Percentiles rank a stretch among this genome's conserved stretches.
Conservation (phyloP, 2,329 filamentous ascomycete species). For the Zymoseptoria crescenta region DNA sequence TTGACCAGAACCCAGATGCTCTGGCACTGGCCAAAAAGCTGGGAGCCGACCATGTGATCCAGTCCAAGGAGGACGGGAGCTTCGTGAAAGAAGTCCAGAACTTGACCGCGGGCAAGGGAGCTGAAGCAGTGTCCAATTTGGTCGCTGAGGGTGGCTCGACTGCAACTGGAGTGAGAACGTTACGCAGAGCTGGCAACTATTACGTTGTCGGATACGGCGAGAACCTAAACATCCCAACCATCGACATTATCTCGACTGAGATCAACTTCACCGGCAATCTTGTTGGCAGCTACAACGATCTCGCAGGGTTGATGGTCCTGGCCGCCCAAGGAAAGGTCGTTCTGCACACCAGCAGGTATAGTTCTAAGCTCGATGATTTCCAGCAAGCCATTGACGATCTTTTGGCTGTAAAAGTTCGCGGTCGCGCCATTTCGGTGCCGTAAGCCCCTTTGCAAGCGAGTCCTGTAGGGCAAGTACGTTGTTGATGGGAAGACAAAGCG, state of each 20-base stretch:
- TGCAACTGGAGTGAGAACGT: conserved; percentile 20
- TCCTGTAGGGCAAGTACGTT: background rate
- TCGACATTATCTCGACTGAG: conserved; percentile 22
- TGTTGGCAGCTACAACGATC: conserved; percentile 19
- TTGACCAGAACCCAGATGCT: conserved; percentile 19
- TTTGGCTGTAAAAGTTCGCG: conserved; percentile 16
- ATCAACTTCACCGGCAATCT: conserved; percentile 23
- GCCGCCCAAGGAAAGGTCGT: conserved; percentile 21
- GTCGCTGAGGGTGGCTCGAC: conserved; percentile 22
- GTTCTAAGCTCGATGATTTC: conserved; percentile 22
- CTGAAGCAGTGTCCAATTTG: conserved; percentile 22
- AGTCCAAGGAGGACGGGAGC: conserved; percentile 11
- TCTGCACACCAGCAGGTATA: conserved; percentile 20
- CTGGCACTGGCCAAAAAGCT: conserved; percentile 20
- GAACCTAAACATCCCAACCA: conserved; percentile 17
- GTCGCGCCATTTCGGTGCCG: conserved; percentile 18
- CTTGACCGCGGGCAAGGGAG: conserved; percentile 18
- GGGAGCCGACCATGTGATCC: conserved; percentile 19
- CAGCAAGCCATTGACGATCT: conserved; percentile 22
- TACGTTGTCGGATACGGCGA: conserved; percentile 22
- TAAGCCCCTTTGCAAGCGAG: conserved; percentile 2
- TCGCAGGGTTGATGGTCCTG: conserved; percentile 20
- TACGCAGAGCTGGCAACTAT: conserved; percentile 21
- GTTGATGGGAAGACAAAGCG: background rate
- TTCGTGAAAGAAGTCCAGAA: conserved; percentile 21